Percentiles rank a stretch among this genome's conserved stretches.
These are phyloP conservation scores for Cucurbita pepo DNA, from an alignment of 306 rosid genomes.

Conservation along the genomic window DNA sequence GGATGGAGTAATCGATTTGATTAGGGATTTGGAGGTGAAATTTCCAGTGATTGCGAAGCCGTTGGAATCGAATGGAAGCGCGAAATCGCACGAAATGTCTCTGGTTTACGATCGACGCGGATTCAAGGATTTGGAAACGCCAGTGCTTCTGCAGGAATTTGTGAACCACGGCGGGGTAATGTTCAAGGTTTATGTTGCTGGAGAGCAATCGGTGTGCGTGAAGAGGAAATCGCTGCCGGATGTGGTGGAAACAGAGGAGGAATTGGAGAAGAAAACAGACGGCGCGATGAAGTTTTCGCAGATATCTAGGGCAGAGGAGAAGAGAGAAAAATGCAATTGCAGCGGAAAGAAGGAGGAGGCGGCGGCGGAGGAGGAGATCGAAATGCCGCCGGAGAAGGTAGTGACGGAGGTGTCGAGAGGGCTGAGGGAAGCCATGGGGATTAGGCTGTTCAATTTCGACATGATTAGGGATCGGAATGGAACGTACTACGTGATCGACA, in stretches of 20 bases:
- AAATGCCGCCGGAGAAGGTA: slow-evolving; percentile 62
- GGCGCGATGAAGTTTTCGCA: slow-evolving; percentile 62
- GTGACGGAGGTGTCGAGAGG: slow-evolving; percentile 52
- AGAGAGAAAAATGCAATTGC: neutral
- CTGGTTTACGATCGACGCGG: slow-evolving; percentile 48
- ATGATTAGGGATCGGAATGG: slow-evolving; percentile 60
- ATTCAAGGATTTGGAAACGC: slow-evolving; percentile 49
- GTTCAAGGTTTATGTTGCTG: slow-evolving; percentile 74
- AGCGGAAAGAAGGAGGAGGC: neutral
- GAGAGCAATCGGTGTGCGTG: slow-evolving; percentile 54
- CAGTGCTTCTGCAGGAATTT: slow-evolving; percentile 77
- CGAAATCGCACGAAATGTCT: slow-evolving; percentile 77
- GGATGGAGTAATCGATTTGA: neutral
- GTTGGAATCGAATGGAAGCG: slow-evolving; percentile 65
- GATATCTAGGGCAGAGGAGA: slow-evolving; percentile 44
- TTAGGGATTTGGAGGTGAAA: slow-evolving; percentile 18
- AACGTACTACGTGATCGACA: slow-evolving; percentile 58
- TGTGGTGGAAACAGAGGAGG: slow-evolving; percentile 42
- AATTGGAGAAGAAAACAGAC: slow-evolving; percentile 17
- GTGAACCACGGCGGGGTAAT: slow-evolving; percentile 90
- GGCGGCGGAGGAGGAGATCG: slow-evolving; percentile 39
- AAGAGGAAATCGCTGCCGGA: slow-evolving; percentile 84
- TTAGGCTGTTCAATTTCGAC: slow-evolving; percentile 75
- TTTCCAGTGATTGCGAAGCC: slow-evolving; percentile 87
- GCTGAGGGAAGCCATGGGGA: slow-evolving; percentile 32